phyloP scores from a whole-genome alignment of 805 yeast genomes.

The Candida namnaoensis region DNA sequence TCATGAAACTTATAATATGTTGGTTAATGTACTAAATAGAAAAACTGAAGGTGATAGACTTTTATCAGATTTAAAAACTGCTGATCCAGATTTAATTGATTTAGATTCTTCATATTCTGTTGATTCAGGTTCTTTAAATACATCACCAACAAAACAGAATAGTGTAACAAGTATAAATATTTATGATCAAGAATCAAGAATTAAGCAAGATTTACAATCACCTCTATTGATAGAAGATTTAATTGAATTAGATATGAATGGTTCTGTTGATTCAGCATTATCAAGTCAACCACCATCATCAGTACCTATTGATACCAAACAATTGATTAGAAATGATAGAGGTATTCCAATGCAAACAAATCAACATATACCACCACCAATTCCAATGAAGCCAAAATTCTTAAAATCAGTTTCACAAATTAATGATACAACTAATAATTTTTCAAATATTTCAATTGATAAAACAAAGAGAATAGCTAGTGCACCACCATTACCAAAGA shows the following conservation, averaged over 20 bases:
- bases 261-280: constrained; percentile 3
- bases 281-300: not conserved
- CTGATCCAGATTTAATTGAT: constrained; percentile 20
- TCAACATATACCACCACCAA: constrained; percentile 11
- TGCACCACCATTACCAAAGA: constrained; percentile 18
- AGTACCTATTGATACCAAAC: constrained; percentile 7
- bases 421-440: constrained; percentile 1
- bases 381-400: constrained; percentile 15
- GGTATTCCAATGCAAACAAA: constrained; percentile 1
- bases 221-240: constrained; percentile 13
- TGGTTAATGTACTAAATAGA: constrained; percentile 13
- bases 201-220: constrained; percentile 4
- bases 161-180: too few species aligned
- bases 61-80: constrained; percentile 14
- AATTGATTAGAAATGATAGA: not conserved
- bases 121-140: too few species aligned
- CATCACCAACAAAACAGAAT: too few species aligned
- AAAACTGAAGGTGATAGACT: constrained; percentile 12
- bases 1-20: constrained; percentile 23
- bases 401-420: constrained; percentile 3
- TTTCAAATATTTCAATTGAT: not conserved
- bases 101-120: constrained; percentile 5
- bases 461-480: not conserved
- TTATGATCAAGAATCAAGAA: not conserved
- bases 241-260: constrained; percentile 26